Evolutionary conservation across 345 rosid genomes (phyloP), one percentile per base, ranked within the genome.

Genomic region (Xanthoceras sorbifolium): DNA sequence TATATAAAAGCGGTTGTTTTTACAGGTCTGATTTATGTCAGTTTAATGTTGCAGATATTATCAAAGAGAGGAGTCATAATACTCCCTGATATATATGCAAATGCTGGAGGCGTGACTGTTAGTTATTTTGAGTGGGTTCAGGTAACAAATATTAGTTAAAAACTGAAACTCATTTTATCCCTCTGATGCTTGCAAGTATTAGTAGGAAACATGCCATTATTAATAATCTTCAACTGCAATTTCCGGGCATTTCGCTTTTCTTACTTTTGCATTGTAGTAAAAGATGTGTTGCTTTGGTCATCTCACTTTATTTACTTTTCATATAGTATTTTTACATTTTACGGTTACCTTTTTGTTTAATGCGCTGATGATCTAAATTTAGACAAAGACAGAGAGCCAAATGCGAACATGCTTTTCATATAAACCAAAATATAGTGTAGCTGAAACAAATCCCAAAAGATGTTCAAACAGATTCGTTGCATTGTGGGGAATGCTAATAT

Each of bases 111-210:
- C 25, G 99, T 94, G 76, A 96, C 99, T 0, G 99, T 96, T 67
- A 96, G 99, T 89, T 96, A 96, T 78, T 96, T 96, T n/a, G 98
- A 96, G 86, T 97, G 97, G 99, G 98, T 97, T 75, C 97, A 90
- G 97, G 97, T 92, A 88, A 82, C 23, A 69, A 4, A 72, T 38
- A 14, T 6, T 34, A 26, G 18, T 14, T 4, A 31, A 57, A 69
- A 60, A 46, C n/a, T 42, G 31, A 17, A 8, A 9, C 4, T 50
- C 2, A 31, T 26, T 60, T 68, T n/a, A 0, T 14, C 28, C 29
- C 8, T 5, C 52, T 44, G 46, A 18, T 18, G 2, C 20, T 9
- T 14, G 6, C 14, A 28, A 22, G 7, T 9, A 22, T 5, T 11
- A 42, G 54, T 12, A 14, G 18, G 54, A 40, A 10, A 32, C 66